These are phyloP conservation scores for Leishmania lainsoni DNA, from an alignment of 208 protist genomes.

Conservation along the genomic window DNA sequence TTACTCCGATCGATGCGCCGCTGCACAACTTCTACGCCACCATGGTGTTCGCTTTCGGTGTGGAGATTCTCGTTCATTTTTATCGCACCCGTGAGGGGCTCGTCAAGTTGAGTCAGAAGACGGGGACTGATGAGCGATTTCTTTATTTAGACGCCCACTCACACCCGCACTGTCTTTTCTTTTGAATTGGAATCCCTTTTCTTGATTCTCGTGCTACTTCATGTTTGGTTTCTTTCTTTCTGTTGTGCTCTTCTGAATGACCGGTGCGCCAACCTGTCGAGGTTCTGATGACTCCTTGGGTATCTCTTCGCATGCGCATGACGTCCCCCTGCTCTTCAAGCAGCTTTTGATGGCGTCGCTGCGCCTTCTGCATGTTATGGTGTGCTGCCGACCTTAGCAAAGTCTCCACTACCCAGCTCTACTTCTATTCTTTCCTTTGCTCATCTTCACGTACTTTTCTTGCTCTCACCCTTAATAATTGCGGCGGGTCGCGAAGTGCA, in stretches of 20 bases:
- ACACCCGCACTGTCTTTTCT: background rate
- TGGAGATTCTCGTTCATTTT: constrained; percentile 60
- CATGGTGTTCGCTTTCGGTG: constrained; percentile 56
- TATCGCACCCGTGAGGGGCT: constrained; percentile 65
- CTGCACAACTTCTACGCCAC: constrained; percentile 70
- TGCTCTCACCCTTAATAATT: background rate
- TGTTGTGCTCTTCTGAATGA: no score
- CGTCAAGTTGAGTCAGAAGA: constrained; percentile 77
- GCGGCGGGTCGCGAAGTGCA: background rate
- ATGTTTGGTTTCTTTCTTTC: background rate
- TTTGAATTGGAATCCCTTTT: background rate
- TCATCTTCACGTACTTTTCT: background rate
- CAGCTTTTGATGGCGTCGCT: background rate
- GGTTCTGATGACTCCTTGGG: background rate
- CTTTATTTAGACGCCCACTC: constrained; percentile 48
- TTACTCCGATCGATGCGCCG: constrained; percentile 64
- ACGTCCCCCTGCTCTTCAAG: background rate
- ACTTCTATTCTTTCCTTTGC: background rate
- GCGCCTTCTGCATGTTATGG: background rate
- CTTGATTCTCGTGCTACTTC: background rate
- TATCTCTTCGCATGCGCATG: background rate
- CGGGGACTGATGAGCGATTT: constrained; percentile 81
- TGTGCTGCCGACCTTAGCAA: background rate
- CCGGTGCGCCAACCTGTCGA: background rate
- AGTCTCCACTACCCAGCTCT: no score